phyloP scores from a whole-genome alignment of 108 stramenopile genomes.

The Cyclotella choctawhatcheeana region DNA sequence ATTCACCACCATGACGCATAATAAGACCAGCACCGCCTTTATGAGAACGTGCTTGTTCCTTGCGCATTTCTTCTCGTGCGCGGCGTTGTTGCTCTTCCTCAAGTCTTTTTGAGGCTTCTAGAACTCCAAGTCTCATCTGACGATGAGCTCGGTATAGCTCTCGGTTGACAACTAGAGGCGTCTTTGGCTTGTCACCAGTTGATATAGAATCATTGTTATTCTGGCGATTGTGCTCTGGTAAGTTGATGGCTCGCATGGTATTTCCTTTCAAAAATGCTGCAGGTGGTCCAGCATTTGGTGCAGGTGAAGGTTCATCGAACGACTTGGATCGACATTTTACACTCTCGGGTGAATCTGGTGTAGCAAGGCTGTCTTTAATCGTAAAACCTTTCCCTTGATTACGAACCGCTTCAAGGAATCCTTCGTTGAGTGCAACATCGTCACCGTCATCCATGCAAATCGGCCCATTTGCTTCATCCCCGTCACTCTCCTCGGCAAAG shows the following conservation, averaged over 20 bases:
- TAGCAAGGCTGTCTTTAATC: slow-evolving; percentile 31
- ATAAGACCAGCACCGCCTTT: slow-evolving; percentile 49
- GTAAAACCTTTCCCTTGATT: slow-evolving; percentile 35
- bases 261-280: slow-evolving; percentile 23
- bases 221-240: slow-evolving; percentile 38
- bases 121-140: slow-evolving; percentile 60
- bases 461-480: slow-evolving; percentile 25
- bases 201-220: too few relatives aligned
- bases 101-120: slow-evolving; percentile 62
- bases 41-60: slow-evolving; percentile 36
- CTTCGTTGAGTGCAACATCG: slow-evolving; percentile 33
- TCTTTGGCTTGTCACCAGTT: slow-evolving; percentile 48
- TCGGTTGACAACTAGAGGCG: slow-evolving; percentile 52
- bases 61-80: slow-evolving; percentile 52
- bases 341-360: slow-evolving; percentile 5
- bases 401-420: slow-evolving; percentile 41
- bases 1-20: slow-evolving; percentile 58
- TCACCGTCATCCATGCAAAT: slow-evolving; percentile 45
- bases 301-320: slow-evolving; percentile 25
- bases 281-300: slow-evolving; percentile 14
- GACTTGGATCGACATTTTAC: slow-evolving; percentile 41
- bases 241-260: slow-evolving; percentile 31
- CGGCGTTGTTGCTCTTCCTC: slow-evolving; percentile 63
- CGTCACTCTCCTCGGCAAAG: slow-evolving; percentile 30
- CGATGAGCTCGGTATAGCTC: slow-evolving; percentile 63